Percentiles rank a stretch among this genome's conserved stretches.
These are phyloP conservation scores for Fusarium coffeatum DNA, from an alignment of 2,329 filamentous ascomycete genomes.

Conservation along the genomic window DNA sequence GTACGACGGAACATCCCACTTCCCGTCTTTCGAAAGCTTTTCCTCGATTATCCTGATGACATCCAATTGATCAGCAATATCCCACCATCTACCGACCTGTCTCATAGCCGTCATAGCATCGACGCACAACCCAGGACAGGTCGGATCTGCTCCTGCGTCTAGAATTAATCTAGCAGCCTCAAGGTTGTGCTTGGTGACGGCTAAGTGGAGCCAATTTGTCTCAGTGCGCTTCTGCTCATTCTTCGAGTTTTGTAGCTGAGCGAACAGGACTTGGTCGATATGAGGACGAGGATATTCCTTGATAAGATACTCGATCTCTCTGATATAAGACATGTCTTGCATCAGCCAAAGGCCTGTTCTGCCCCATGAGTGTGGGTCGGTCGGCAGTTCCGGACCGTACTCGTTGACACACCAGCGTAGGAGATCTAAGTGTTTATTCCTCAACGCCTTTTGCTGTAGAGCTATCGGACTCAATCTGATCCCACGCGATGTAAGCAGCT, in stretches of 20 bases:
- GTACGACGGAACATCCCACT: neutral
- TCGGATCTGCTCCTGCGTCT: slow-evolving; percentile 5
- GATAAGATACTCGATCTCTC: neutral
- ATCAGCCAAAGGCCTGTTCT: slow-evolving; percentile 1
- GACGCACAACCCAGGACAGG: neutral
- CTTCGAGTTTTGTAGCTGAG: rapidly evolving
- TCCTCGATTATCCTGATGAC: neutral
- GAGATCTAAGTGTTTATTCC: neutral
- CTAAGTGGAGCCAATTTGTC: slow-evolving; percentile 18
- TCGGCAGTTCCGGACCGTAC: slow-evolving; percentile 1
- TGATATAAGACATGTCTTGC: neutral
- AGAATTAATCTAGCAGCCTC: neutral
- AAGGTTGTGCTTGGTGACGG: neutral
- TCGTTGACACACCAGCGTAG: slow-evolving; percentile 17
- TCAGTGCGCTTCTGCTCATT: rapidly evolving
- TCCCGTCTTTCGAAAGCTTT: neutral
- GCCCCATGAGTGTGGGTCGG: neutral
- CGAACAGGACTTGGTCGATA: slow-evolving; percentile 1
- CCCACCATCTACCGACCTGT: rapidly evolving
- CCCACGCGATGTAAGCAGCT: neutral
- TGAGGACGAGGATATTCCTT: slow-evolving; percentile 14
- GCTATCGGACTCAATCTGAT: neutral
- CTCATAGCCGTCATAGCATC: neutral
- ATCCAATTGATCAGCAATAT: neutral
- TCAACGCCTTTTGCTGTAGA: neutral